These are phyloP conservation scores for Fibroporia radiculosa DNA, from an alignment of 768 basidiomycete species.

Conservation along the genomic window DNA sequence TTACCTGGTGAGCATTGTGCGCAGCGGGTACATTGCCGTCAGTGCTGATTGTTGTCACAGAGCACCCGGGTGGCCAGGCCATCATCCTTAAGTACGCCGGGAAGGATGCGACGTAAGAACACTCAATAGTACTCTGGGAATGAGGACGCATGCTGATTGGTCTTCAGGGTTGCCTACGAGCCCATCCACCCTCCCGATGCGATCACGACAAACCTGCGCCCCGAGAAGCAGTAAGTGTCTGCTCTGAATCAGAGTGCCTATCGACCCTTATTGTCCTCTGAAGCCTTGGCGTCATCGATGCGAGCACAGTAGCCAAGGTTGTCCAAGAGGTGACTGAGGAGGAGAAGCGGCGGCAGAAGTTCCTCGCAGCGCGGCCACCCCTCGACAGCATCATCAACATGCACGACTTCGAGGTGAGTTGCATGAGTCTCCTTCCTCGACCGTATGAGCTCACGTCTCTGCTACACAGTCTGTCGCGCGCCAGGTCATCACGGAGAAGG, in stretches of 20 bases:
- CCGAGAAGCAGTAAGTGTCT: conserved; percentile 69
- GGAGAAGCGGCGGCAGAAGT: conserved; percentile 61
- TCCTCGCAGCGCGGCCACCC: conserved; percentile 57
- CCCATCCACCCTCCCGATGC: conserved; percentile 86
- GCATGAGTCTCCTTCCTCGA: neutral
- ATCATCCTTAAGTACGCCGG: conserved; percentile 52
- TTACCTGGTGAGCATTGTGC: conserved; percentile 18
- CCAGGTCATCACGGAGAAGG: conserved; percentile 73
- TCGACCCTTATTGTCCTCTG: neutral
- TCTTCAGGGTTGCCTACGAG: conserved; percentile 54
- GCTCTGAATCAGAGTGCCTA: no score
- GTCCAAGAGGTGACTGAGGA: conserved; percentile 58
- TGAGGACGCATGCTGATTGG: neutral
- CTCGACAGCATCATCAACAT: conserved; percentile 78
- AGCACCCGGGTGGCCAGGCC: conserved; percentile 19
- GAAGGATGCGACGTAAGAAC: conserved; percentile 37
- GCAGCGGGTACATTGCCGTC: neutral
- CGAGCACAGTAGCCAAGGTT: conserved; percentile 51
- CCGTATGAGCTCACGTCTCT: neutral
- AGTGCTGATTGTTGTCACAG: neutral
- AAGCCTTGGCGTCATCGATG: conserved; percentile 65
- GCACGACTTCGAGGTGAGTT: conserved; percentile 87
- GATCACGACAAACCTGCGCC: conserved; percentile 69
- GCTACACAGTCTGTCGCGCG: conserved; percentile 66
- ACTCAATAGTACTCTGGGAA: neutral